These are phyloP conservation scores for Aspergillus jensenii DNA, from an alignment of 2,329 filamentous ascomycete species.

Conservation along the genomic window DNA sequence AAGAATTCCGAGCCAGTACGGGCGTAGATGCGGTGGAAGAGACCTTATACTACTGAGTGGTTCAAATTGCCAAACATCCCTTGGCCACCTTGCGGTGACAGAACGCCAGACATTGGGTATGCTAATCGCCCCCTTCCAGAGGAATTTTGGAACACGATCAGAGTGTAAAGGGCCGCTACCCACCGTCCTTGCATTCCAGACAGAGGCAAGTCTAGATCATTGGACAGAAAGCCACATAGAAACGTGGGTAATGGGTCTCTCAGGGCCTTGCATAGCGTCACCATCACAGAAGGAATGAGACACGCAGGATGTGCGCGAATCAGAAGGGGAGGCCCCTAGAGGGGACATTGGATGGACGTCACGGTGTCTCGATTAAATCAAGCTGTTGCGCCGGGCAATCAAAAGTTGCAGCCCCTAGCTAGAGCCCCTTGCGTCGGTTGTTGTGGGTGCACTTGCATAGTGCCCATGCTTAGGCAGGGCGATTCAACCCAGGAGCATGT, in stretches of 20 bases:
- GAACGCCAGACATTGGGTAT: constrained; percentile 20
- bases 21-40: constrained; percentile 12
- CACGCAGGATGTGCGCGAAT: constrained; percentile 25
- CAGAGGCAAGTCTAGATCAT: constrained; percentile 29
- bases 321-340: constrained; percentile 13
- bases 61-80: constrained; percentile 25
- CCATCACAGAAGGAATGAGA: constrained; percentile 34
- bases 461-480: constrained; percentile 24
- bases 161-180: constrained; percentile 20
- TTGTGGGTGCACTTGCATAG: constrained; percentile 16
- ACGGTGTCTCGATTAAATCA: constrained; percentile 8
- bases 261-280: constrained; percentile 29
- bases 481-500: constrained; percentile 20
- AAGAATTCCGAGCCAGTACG: constrained; percentile 9
- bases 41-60: constrained; percentile 30
- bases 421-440: constrained; percentile 30
- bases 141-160: constrained; percentile 28
- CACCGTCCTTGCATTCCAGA: constrained; percentile 41
- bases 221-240: constrained; percentile 27
- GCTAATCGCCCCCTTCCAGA: constrained; percentile 28
- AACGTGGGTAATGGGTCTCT: constrained; percentile 34
- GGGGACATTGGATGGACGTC: constrained; percentile 10
- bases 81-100: constrained; percentile 26
- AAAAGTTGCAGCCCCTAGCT: constrained; percentile 23
- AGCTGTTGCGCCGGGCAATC: constrained; percentile 28